A percentile compares a stretch with the other conserved stretches of the same genome.
phyloP scores from a whole-genome alignment of 1,284 basidiomycete genomes.

The Ceratobasidium sp. region DNA sequence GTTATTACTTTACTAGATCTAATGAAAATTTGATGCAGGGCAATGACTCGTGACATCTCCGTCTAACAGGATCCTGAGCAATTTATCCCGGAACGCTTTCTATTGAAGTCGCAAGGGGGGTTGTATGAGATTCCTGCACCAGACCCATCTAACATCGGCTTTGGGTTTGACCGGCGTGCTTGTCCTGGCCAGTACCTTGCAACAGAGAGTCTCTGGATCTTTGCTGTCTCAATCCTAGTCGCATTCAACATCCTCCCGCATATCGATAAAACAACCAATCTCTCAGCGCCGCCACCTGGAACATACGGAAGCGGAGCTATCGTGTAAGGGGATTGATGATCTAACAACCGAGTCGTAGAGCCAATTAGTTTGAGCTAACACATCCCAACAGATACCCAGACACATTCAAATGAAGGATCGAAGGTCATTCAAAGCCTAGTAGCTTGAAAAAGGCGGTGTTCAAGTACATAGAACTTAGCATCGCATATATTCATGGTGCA shows the following conservation, averaged over 20 bases:
- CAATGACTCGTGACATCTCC: constrained; percentile 13
- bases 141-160: constrained; percentile 9
- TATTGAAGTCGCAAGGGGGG: constrained; percentile 3
- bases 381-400: no score
- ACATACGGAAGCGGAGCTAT: constrained; percentile 18
- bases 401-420: no score
- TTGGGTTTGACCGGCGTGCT: constrained; percentile 22
- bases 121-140: constrained; percentile 6
- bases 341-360: no score
- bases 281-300: not conserved
- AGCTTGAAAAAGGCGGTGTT: no score
- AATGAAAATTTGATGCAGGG: not conserved
- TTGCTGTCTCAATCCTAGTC: constrained; percentile 22
- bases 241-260: constrained; percentile 10
- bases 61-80: constrained; percentile 11
- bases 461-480: no score
- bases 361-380: no score
- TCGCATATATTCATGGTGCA: no score
- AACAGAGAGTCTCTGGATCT: constrained; percentile 12
- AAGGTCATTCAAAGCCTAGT: no score
- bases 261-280: constrained; percentile 1
- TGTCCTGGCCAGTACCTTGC: constrained; percentile 6
- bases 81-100: constrained; percentile 23
- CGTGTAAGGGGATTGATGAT: no score
- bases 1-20: not conserved